A percentile compares a stretch with the other conserved stretches of the same genome.
These are phyloP conservation scores for Thyridium curvatum DNA, from an alignment of 2,329 filamentous ascomycete species.

Conservation along the genomic window DNA sequence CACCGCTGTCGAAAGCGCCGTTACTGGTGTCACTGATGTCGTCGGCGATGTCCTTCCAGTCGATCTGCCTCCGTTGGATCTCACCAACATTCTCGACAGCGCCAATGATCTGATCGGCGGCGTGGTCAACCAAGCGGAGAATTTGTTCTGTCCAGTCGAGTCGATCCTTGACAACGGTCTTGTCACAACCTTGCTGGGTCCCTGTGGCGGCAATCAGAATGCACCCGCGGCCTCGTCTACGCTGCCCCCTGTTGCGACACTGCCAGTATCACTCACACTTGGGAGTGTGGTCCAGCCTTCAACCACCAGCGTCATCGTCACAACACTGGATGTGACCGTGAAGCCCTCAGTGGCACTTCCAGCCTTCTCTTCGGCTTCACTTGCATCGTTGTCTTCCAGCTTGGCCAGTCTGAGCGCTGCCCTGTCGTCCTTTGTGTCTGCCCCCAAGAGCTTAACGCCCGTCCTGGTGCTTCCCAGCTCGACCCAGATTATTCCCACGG, in stretches of 20 bases:
- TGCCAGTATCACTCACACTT: neutral
- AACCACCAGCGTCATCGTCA: neutral
- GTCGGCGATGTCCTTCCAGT: too few species aligned
- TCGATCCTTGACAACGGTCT: neutral
- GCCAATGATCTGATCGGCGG: neutral
- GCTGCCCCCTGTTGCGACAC: neutral
- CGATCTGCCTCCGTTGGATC: too few species aligned
- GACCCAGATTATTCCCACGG: too few species aligned
- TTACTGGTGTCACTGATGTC: too few species aligned
- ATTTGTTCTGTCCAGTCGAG: slow-evolving; percentile 3
- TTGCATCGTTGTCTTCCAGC: neutral
- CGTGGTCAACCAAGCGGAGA: slow-evolving; percentile 1
- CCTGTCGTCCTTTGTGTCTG: neutral
- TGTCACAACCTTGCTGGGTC: neutral
- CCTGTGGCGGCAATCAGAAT: neutral
- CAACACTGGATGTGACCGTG: neutral
- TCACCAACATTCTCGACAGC: neutral
- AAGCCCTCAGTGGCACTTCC: neutral
- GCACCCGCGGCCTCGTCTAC: neutral
- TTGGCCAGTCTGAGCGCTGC: neutral
- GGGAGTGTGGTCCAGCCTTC: neutral
- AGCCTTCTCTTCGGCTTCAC: neutral
- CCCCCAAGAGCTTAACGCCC: neutral
- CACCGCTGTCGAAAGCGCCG: too few species aligned
- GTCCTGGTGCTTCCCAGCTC: too few species aligned